Percentiles rank a stretch among this genome's conserved stretches.
Conservation (phyloP, 129 eudicot species). For the Oenanthe sinensis region DNA sequence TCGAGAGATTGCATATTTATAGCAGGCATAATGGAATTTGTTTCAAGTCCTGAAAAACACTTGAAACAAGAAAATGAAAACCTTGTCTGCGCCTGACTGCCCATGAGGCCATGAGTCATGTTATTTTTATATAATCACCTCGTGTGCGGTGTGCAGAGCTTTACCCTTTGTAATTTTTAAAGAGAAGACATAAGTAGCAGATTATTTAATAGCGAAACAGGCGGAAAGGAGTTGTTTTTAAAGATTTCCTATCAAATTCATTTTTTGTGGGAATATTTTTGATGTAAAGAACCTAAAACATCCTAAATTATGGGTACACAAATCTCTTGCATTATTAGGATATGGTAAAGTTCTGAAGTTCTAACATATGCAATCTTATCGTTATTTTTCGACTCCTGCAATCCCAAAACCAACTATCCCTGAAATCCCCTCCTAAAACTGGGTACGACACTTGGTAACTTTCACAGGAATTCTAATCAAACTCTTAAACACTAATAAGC, state of each 20-base stretch:
- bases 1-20: slow-evolving; percentile 7
- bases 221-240: background rate
- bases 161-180: background rate
- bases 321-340: no score
- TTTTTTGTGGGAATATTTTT: background rate
- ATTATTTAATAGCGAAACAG: background rate
- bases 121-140: slow-evolving; percentile 1
- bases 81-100: background rate
- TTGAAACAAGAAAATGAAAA: background rate
- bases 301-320: background rate
- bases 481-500: background rate
- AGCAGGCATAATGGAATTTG: background rate
- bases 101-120: slow-evolving; percentile 1
- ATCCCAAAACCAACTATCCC: background rate
- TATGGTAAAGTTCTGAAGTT: no score
- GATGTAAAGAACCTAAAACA: background rate
- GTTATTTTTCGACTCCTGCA: background rate
- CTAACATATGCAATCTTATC: no score
- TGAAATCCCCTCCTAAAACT: background rate
- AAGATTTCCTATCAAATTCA: background rate
- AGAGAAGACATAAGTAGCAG: background rate
- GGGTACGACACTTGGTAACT: background rate
- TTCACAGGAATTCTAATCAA: background rate
- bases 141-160: slow-evolving; percentile 9
- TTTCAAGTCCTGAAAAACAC: background rate